Base-by-base conservation (phyloP, 768 basidiomycete species). In the Cystobasidium onofrii region DNA sequence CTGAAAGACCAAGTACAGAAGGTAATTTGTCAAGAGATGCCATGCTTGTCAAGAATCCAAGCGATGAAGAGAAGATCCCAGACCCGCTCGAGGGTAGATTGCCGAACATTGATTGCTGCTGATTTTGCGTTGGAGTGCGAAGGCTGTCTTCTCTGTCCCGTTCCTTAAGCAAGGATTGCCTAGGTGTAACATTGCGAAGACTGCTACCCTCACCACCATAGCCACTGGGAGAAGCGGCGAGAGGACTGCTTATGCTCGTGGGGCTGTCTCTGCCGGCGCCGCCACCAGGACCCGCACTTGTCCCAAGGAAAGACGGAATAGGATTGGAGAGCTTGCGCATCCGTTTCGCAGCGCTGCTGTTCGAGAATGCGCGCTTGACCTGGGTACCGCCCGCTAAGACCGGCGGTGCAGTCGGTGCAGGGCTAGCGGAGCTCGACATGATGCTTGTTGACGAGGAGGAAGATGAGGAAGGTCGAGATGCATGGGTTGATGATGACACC, bases 271-370 rank as follows among this genome's bases (percentile, higher is more conserved):
- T 60, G 57, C 15, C 13, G 3, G 27, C 33, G 25, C 29, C 25
- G 23, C 29, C 33, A 29, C 13, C 15, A 60, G 7, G 2, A 20
- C 57, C 52, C 27, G 10, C 52, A 54, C 52, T 29, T 2, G 33
- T 29, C 23, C 46, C 46, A n/a, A 50, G 46, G 46, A 60, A 60
- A 12, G 57, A 60, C 13, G 57, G 57, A 29, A 60, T 34, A 29
- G 57, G 57, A 20, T 60, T 60, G 57, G 57, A 60, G 17, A 60
- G 57, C 57, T 60, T 60, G 25, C 57, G 57, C 33, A 60, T 60
- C 27, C 57, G 57, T 29, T 60, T 60, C 6, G 33, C 57, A 17
- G 57, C 57, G 31, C 57, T 60, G 57, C 57, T 60, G 31, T 60
- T 60, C 31, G 57, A 60, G 57, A 60, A 60, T 27, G 57, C 57